Evolutionary conservation across 768 basidiomycete genomes (phyloP).

Genomic region (Daedaleopsis nitida): DNA sequence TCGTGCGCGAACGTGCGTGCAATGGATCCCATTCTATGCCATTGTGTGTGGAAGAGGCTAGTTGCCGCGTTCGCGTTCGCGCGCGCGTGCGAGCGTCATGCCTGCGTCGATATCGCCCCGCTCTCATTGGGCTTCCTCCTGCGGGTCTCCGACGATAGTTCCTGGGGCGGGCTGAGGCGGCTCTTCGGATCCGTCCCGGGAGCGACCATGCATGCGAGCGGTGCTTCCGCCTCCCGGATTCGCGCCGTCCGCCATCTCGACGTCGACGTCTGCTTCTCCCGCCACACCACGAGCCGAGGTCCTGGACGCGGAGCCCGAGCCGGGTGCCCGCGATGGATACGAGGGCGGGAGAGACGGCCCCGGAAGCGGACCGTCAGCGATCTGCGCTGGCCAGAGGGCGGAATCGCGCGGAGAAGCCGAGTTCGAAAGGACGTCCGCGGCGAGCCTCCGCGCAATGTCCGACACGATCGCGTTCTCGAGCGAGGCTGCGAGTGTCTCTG

Average conservation of each 20-base stretch:
- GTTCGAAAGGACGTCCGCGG: constrained; percentile 1
- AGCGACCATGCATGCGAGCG: neutral
- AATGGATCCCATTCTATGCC: no score
- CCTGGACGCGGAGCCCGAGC: neutral
- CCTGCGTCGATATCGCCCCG: neutral
- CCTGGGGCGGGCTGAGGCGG: no score
- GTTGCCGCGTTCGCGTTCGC: no score
- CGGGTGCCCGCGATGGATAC: neutral
- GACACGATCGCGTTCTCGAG: constrained; percentile 13
- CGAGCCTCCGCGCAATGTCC: constrained; percentile 8
- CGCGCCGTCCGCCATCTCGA: neutral
- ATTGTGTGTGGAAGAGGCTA: no score
- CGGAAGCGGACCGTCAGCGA: neutral
- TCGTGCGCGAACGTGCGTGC: no score
- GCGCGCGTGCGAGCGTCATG: neutral
- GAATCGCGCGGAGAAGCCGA: no score
- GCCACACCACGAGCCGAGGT: neutral
- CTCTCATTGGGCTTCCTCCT: no score
- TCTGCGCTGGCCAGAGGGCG: no score
- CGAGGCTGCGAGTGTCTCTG: constrained; percentile 18
- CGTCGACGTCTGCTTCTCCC: neutral
- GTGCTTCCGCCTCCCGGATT: neutral
- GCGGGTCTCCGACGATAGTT: no score
- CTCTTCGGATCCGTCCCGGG: neutral
- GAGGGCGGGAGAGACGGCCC: no score